Conservation (phyloP, 176 grass and related monocot species). For the Oryza officinalis region DNA sequence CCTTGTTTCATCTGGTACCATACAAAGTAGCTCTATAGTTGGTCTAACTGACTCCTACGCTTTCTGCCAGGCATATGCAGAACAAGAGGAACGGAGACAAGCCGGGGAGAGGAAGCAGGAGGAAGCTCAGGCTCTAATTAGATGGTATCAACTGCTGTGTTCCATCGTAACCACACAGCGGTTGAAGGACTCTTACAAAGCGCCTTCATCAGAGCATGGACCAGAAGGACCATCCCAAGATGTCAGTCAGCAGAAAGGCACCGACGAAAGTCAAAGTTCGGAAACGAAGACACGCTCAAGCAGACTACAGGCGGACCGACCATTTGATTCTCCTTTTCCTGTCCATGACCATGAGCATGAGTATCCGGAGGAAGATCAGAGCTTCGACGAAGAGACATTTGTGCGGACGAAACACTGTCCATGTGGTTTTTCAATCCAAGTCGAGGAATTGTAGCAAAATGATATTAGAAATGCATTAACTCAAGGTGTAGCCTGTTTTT, state of each 20-base stretch:
- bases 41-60: conserved; percentile 2
- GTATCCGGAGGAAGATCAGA: conserved; percentile 65
- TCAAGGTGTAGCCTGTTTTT: neutral
- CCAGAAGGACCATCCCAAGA: neutral
- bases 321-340: conserved; percentile 1
- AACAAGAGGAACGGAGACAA: conserved; percentile 71
- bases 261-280: neutral
- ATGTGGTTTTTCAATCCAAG: conserved; percentile 90
- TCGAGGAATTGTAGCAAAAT: conserved; percentile 72
- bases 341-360: conserved; percentile 67
- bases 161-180: conserved; percentile 76
- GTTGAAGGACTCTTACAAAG: conserved; percentile 68
- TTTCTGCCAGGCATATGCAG: conserved; percentile 61
- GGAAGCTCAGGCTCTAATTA: conserved; percentile 71
- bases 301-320: conserved; percentile 13
- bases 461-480: neutral
- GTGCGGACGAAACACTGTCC: conserved; percentile 69
- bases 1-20: neutral
- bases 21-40: conserved; percentile 6
- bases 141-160: conserved; percentile 89
- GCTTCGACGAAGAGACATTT: conserved; percentile 67
- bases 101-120: conserved; percentile 58
- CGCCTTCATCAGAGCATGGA: conserved; percentile 23
- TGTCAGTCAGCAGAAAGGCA: conserved; percentile 16
- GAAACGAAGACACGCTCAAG: neutral